Evolutionary conservation across 331 rosid genomes (phyloP), one percentile per base, ranked within the genome.

Genomic region (Dryas integrifolia): DNA sequence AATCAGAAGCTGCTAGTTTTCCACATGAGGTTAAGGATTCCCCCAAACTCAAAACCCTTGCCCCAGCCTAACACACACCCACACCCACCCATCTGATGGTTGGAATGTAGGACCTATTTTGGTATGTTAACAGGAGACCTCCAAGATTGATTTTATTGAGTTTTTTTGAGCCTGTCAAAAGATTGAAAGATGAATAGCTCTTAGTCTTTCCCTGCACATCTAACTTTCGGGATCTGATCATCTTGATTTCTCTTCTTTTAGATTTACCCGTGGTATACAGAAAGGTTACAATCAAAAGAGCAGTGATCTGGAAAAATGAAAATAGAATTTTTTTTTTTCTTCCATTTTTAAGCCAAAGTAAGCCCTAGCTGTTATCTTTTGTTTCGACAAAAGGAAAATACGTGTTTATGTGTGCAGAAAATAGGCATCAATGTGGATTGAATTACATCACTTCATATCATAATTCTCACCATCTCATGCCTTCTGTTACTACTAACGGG

Each of bases 401-500:
- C 49, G 5, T 70, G 61, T 59, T 65, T 59, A 62, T 72, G 8
- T 52, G 21, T 56, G 72, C 56, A 72, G 46, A 48, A 47, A 30
- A 1, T 15, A 38, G 21, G 26, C 18, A 35, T 49, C 14, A 24
- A 7, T 49, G 58, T 59, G 41, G 44, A 49, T 56, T 73, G 7
- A 72, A 14, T 53, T 53, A 18, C 57, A 75, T 76, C 15, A 7
- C 58, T 68, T 69, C 10, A 24, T 41, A 43, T 47, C 7, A 12
- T 58, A 14, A 46, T 55, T 52, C 60, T 5, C 21, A n/a, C 9
- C 10, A 8, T 44, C 15, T 71, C n/a, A 21, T 21, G 11, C 14
- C 4, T 44, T 57, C 24, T 48, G 35, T n/a, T 7, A 62, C 47
- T 58, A 10, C 76, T 57, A 45, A 60, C 64, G 21, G 74, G 72